Percentiles rank a stretch among this genome's conserved stretches.
Conservation (phyloP, 1,284 basidiomycete genomes). For the Rhodotorula mucilaginosa region DNA sequence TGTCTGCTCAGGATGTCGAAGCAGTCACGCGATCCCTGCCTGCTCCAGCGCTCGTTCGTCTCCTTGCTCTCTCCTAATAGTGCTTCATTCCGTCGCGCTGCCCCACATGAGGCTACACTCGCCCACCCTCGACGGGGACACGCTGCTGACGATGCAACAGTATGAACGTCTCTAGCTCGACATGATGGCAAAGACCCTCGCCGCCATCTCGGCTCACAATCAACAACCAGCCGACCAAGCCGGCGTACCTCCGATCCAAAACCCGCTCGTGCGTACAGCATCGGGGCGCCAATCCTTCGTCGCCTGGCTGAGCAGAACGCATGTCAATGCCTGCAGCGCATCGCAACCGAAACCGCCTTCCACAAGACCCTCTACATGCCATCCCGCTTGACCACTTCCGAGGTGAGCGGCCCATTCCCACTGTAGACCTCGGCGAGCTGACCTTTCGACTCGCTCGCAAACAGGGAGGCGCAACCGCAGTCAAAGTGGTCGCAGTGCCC, state of each 20-base stretch:
- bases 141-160: neutral
- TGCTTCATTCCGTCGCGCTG: neutral
- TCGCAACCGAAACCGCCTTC: constrained; percentile 21
- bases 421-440: neutral
- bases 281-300: neutral
- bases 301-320: neutral
- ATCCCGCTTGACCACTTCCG: constrained; percentile 27
- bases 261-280: constrained; percentile 24
- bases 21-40: constrained; percentile 12
- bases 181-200: constrained; percentile 33
- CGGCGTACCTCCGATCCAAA: constrained; percentile 19
- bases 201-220: constrained; percentile 8
- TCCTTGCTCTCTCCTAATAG: neutral
- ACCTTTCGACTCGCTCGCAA: no score
- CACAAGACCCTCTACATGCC: constrained; percentile 42
- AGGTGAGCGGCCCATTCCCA: constrained; percentile 6
- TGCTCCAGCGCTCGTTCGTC: constrained; percentile 19
- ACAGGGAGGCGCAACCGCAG: constrained; percentile 18
- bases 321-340: constrained; percentile 9
- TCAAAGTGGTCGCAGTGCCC: constrained; percentile 39
- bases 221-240: no score
- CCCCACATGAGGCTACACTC: neutral
- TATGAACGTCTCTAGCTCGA: constrained; percentile 4
- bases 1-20: constrained; percentile 18
- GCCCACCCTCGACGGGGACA: neutral